Evolutionary conservation across 1,139 yeast genomes (phyloP).

Genomic region (Kurtzmaniella natalensis): DNA sequence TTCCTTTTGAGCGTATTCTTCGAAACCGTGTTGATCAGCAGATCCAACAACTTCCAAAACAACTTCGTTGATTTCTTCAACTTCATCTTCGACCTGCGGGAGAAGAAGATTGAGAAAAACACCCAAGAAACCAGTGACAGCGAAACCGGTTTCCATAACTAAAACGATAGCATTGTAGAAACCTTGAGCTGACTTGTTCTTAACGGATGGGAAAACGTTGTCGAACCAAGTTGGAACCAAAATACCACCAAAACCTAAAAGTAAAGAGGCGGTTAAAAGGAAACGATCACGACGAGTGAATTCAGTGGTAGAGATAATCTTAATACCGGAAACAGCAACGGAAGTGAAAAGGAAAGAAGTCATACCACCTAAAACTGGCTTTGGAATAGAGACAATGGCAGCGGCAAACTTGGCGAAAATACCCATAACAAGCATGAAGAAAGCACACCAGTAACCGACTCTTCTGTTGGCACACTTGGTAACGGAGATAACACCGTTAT

Average conservation of each 20-base stretch:
- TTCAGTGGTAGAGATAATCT: slow-evolving; percentile 68
- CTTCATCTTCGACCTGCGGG: slow-evolving; percentile 68
- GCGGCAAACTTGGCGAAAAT: slow-evolving; percentile 86
- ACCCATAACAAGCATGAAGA: slow-evolving; percentile 80
- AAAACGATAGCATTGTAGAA: slow-evolving; percentile 75
- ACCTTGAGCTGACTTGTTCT: slow-evolving; percentile 59
- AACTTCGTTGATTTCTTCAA: slow-evolving; percentile 46
- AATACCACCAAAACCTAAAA: slow-evolving; percentile 77
- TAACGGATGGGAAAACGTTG: slow-evolving; percentile 66
- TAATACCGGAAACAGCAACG: slow-evolving; percentile 85
- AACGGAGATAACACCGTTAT: slow-evolving; percentile 87
- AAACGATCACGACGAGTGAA: slow-evolving; percentile 88
- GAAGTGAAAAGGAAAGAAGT: slow-evolving; percentile 84
- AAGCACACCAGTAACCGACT: slow-evolving; percentile 88
- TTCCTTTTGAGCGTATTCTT: slow-evolving; percentile 34
- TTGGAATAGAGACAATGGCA: slow-evolving; percentile 80
- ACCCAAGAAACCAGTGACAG: slow-evolving; percentile 76
- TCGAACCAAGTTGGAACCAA: slow-evolving; percentile 76
- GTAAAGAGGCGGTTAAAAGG: slow-evolving; percentile 67
- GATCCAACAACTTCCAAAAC: slow-evolving; percentile 46
- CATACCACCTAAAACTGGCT: slow-evolving; percentile 87
- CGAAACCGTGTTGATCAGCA: slow-evolving; percentile 39
- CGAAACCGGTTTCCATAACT: slow-evolving; percentile 86
- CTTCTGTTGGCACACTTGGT: slow-evolving; percentile 85
- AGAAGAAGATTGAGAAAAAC: slow-evolving; percentile 64